Percentiles rank a stretch among this genome's conserved stretches.
phyloP scores from a whole-genome alignment of 192 early-diverging fungal genomes.

The Gonapodya prolifera region DNA sequence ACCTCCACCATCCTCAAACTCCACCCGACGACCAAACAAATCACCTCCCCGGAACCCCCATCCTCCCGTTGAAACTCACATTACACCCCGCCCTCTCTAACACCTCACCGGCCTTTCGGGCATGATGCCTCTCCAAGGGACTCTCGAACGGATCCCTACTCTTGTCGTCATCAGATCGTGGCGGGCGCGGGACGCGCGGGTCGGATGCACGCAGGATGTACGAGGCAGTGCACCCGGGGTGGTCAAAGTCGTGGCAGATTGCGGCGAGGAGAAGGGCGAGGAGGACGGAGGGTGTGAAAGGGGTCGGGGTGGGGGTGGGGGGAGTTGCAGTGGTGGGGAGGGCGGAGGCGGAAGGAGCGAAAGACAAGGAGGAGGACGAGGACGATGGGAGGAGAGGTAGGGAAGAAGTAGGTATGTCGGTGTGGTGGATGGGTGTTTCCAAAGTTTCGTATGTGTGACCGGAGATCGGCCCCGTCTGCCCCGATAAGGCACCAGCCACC shows the following conservation, averaged over 20 bases:
- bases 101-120: not conserved
- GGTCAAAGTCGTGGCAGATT: not conserved
- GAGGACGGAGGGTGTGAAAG: not conserved
- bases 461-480: too few relatives aligned
- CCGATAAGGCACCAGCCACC: too few relatives aligned
- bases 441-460: too few relatives aligned
- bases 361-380: too few relatives aligned
- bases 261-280: not conserved
- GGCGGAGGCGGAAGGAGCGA: not conserved
- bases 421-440: too few relatives aligned
- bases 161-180: not conserved
- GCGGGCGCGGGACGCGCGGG: not conserved
- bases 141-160: not conserved
- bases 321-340: not conserved
- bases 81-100: not conserved
- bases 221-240: not conserved
- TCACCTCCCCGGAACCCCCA: too few relatives aligned
- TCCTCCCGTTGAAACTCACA: not conserved
- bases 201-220: not conserved
- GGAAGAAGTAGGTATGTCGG: too few relatives aligned
- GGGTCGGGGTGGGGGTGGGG: not conserved
- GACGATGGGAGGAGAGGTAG: too few relatives aligned
- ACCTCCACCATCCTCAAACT: too few relatives aligned
- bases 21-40: too few relatives aligned
- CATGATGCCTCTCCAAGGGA: not conserved